Percentiles rank a stretch among this genome's conserved stretches.
phyloP scores from a whole-genome alignment of 495 filamentous ascomycete genomes.

The Penicillium argentinense region DNA sequence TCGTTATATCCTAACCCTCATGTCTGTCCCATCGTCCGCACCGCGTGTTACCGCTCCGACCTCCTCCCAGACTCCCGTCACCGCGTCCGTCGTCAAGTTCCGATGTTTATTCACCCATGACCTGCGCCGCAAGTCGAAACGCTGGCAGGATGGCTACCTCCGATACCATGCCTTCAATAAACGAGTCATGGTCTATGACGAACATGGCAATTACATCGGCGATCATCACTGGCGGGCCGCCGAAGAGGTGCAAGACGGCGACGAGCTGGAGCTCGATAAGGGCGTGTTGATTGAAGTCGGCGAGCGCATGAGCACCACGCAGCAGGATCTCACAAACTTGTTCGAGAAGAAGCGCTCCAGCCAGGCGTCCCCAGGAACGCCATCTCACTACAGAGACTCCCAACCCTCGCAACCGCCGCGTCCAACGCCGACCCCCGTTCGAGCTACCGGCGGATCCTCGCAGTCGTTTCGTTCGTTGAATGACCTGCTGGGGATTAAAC shows the following conservation, averaged over 20 bases:
- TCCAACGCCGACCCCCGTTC: conserved; percentile 5
- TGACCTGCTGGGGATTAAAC: conserved; percentile 56
- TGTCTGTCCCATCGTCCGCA: conserved; percentile 35
- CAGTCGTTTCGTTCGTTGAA: conserved; percentile 53
- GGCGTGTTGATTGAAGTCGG: conserved; percentile 76
- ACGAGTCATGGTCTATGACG: conserved; percentile 88
- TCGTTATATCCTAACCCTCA: no score
- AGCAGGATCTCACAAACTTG: conserved; percentile 75
- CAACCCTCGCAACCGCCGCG: no score
- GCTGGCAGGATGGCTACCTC: conserved; percentile 90
- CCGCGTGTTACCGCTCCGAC: conserved; percentile 24
- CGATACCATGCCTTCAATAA: conserved; percentile 90
- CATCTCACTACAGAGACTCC: no score
- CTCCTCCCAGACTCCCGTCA: conserved; percentile 53
- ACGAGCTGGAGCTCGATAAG: conserved; percentile 78
- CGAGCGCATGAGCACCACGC: conserved; percentile 65
- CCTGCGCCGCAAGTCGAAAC: conserved; percentile 79
- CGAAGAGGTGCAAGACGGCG: conserved; percentile 66
- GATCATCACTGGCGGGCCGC: conserved; percentile 78
- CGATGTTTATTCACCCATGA: conserved; percentile 85
- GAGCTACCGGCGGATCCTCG: conserved; percentile 27
- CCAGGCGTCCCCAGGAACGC: conserved; percentile 28
- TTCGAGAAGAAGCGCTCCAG: conserved; percentile 58
- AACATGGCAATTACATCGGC: conserved; percentile 73
- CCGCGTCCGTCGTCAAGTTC: conserved; percentile 75